Evolutionary conservation across 768 basidiomycete species (phyloP).

Genomic region (Lactarius hengduanensis): DNA sequence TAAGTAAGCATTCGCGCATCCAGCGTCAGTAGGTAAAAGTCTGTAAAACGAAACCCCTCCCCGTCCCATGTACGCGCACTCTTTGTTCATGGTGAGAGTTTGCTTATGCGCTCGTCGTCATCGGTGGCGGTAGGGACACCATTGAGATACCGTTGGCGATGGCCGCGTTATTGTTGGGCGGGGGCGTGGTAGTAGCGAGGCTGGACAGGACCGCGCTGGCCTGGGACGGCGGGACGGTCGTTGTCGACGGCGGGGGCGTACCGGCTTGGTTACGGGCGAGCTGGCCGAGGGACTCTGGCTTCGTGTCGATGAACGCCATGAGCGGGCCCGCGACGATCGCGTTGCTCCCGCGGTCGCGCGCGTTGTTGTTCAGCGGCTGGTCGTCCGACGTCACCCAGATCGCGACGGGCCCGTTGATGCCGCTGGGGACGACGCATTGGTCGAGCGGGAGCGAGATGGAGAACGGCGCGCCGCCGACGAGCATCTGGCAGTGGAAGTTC

Average conservation of each 20-base stretch:
- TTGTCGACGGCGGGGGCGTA: conserved; percentile 9
- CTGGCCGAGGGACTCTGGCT: conserved; percentile 50
- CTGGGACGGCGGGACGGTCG: conserved; percentile 29
- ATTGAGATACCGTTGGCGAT: conserved; percentile 48
- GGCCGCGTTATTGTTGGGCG: conserved; percentile 26
- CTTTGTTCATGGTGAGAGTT: not conserved
- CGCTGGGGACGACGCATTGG: conserved; percentile 61
- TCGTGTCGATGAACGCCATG: conserved; percentile 62
- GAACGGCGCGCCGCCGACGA: conserved; percentile 57
- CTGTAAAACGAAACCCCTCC: not conserved
- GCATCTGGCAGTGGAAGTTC: conserved; percentile 72
- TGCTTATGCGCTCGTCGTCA: not conserved
- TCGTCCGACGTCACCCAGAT: conserved; percentile 64
- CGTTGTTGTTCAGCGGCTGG: conserved; percentile 63
- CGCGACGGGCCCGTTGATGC: conserved; percentile 72
- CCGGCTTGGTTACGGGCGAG: conserved; percentile 38
- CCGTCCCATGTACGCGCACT: not conserved
- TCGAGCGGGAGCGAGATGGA: conserved; percentile 58
- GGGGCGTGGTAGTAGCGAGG: conserved; percentile 1
- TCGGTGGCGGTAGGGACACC: conserved; percentile 26
- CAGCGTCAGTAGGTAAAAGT: not conserved
- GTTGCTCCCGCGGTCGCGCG: conserved; percentile 51
- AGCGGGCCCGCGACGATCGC: conserved; percentile 70
- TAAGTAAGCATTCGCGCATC: not conserved
- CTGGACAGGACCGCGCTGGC: conserved; percentile 32